These are phyloP conservation scores for Apiospora marii DNA, from an alignment of 2,329 filamentous ascomycete genomes.

Conservation along the genomic window DNA sequence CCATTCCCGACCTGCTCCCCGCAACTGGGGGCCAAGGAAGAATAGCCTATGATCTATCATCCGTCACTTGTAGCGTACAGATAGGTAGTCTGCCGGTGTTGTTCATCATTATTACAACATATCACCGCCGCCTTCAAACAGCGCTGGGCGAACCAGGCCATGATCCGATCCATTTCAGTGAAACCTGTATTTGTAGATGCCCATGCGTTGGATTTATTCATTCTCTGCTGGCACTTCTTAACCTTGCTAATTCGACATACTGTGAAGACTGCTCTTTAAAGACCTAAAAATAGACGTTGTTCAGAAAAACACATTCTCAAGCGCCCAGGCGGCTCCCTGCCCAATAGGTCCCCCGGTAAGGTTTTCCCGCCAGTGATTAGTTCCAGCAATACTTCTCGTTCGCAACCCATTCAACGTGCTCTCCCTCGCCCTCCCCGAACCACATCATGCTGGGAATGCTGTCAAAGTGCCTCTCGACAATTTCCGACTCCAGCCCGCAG, in stretches of 20 bases:
- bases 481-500: conserved; percentile 56
- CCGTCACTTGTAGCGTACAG: not conserved
- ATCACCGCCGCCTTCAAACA: not conserved
- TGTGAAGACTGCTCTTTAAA: not conserved
- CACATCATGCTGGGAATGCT: conserved; percentile 78
- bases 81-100: not conserved
- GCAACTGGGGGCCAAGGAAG: not conserved
- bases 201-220: not conserved
- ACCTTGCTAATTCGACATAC: not conserved
- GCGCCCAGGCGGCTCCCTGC: conserved; percentile 3
- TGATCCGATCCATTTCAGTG: not conserved
- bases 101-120: conserved; percentile 1
- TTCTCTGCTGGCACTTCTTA: not conserved
- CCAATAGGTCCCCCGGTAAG: not conserved
- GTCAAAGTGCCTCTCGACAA: conserved; percentile 65
- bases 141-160: too few relatives aligned
- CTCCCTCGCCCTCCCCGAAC: conserved; percentile 64
- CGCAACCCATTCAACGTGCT: conserved; percentile 72
- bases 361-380: not conserved
- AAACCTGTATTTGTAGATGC: not conserved
- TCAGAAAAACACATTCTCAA: not conserved
- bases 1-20: conserved; percentile 4
- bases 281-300: not conserved
- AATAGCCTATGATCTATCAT: not conserved
- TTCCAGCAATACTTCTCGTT: conserved; percentile 81